Conservation (phyloP, 1,284 basidiomycete genomes). For the Sporisorium exsertum region DNA sequence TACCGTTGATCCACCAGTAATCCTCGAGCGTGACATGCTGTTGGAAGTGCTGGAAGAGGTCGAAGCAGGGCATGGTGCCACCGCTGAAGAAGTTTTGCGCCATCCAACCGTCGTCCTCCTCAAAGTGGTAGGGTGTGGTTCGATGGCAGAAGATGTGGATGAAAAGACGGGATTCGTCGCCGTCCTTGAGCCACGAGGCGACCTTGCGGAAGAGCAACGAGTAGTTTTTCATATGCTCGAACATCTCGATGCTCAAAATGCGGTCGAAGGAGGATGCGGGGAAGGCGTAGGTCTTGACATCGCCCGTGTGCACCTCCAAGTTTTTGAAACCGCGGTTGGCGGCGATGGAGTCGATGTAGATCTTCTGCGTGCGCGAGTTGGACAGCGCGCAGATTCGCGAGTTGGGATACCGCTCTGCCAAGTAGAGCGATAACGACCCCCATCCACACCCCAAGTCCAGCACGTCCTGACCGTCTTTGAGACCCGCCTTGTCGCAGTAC, state of each 20-base stretch:
- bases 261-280: constrained; percentile 75
- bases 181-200: constrained; percentile 76
- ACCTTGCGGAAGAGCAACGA: constrained; percentile 77
- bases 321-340: constrained; percentile 75
- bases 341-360: constrained; percentile 76
- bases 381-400: constrained; percentile 77
- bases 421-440: constrained; percentile 79
- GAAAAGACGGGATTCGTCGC: constrained; percentile 74
- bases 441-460: constrained; percentile 83
- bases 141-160: constrained; percentile 81
- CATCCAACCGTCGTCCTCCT: constrained; percentile 79
- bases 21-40: constrained; percentile 76
- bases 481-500: constrained; percentile 78
- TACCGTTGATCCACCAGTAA: constrained; percentile 73
- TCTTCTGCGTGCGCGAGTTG: constrained; percentile 80
- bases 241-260: constrained; percentile 84
- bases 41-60: constrained; percentile 80
- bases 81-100: constrained; percentile 81
- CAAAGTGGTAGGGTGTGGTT: constrained; percentile 77
- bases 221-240: constrained; percentile 77
- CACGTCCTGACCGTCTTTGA: constrained; percentile 77
- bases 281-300: constrained; percentile 79
- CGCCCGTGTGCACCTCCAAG: constrained; percentile 77
- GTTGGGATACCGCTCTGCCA: constrained; percentile 81
- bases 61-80: constrained; percentile 70